Conservation (phyloP, 208 protist species). For the Leishmania tropica region DNA sequence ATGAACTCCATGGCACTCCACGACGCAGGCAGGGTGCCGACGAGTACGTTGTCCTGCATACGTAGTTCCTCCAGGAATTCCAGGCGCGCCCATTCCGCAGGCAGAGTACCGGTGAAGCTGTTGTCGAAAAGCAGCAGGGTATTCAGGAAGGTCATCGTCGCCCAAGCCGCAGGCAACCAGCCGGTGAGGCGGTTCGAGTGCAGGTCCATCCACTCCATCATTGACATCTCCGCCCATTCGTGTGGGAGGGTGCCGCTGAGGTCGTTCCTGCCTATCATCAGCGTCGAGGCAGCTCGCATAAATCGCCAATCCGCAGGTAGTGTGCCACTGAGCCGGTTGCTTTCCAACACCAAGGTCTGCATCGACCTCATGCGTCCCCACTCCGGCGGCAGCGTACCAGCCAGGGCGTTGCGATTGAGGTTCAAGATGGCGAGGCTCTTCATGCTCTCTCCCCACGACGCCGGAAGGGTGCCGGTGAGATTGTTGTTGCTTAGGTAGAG, state of each 20-base stretch:
- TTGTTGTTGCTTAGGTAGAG: neutral
- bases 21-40: conserved; percentile 12
- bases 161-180: conserved; percentile 7
- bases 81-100: neutral
- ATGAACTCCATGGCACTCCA: neutral
- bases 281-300: neutral
- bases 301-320: neutral
- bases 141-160: neutral
- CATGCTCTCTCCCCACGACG: neutral
- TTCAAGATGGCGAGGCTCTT: neutral
- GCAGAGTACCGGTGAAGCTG: conserved; percentile 7
- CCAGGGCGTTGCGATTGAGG: conserved; percentile 11
- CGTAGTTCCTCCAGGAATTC: conserved; percentile 5
- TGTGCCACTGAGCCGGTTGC: neutral
- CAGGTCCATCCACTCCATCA: conserved; percentile 3
- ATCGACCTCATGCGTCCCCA: conserved; percentile 9
- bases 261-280: neutral
- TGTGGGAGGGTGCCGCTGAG: conserved; percentile 16
- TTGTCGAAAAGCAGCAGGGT: conserved; percentile 3
- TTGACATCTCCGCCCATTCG: conserved; percentile 2
- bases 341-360: neutral
- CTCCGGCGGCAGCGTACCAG: conserved; percentile 16
- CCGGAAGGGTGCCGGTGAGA: neutral
- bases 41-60: neutral
- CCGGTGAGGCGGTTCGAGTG: conserved; percentile 5